Evolutionary conservation across 1,284 basidiomycete genomes (phyloP).

Genomic region (Leucoagaricus sp.): DNA sequence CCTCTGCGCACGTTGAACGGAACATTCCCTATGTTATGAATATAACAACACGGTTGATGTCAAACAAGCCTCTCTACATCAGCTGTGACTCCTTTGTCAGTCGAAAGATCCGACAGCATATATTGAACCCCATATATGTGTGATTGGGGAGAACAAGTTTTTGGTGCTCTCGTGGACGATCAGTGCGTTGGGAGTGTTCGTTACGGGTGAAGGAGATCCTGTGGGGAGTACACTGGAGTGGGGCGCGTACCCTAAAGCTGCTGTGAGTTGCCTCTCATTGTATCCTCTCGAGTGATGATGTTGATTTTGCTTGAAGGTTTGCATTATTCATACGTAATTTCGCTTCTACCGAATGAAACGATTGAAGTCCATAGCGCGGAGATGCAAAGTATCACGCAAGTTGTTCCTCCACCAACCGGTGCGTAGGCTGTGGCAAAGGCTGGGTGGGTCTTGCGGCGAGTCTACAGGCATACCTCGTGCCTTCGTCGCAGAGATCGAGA

Average conservation of each 20-base stretch:
- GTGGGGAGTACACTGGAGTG: slow-evolving; percentile 88
- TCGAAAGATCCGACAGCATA: slow-evolving; percentile 39
- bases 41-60: slow-evolving; percentile 81
- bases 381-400: slow-evolving; percentile 75
- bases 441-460: slow-evolving; percentile 47
- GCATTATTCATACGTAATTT: slow-evolving; percentile 79
- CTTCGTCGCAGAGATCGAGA: slow-evolving; percentile 56
- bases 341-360: slow-evolving; percentile 76
- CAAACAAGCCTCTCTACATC: slow-evolving; percentile 62
- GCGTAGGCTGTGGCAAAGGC: slow-evolving; percentile 21
- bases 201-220: slow-evolving; percentile 83
- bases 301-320: slow-evolving; percentile 51
- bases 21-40: slow-evolving; percentile 69
- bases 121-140: slow-evolving; percentile 73
- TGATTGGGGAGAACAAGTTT: slow-evolving; percentile 79
- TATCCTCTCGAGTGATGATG: neutral
- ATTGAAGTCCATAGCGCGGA: slow-evolving; percentile 83
- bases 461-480: slow-evolving; percentile 58
- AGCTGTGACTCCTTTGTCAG: slow-evolving; percentile 79
- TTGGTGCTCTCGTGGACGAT: slow-evolving; percentile 80
- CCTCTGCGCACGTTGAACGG: slow-evolving; percentile 63
- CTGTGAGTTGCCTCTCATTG: slow-evolving; percentile 52
- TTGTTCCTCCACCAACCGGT: slow-evolving; percentile 51
- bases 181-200: slow-evolving; percentile 81
- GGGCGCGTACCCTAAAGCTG: slow-evolving; percentile 73